A percentile compares a stretch with the other conserved stretches of the same genome.
phyloP scores from a whole-genome alignment of 345 rosid genomes.

The Microcos paniculata region DNA sequence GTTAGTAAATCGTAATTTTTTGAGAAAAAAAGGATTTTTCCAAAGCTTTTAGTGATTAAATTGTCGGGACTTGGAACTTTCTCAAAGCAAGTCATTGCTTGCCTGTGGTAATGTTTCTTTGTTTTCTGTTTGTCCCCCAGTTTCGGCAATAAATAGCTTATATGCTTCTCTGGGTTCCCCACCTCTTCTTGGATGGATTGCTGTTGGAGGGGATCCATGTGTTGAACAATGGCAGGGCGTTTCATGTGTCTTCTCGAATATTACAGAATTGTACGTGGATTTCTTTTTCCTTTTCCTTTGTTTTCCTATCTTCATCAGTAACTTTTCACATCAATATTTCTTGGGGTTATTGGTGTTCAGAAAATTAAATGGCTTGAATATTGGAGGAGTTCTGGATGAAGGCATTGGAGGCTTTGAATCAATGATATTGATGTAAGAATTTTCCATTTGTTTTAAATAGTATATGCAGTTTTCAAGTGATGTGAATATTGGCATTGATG shows the following conservation, averaged over 20 bases:
- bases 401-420: conserved; percentile 57
- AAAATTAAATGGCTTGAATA: conserved; percentile 54
- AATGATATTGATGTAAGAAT: conserved; percentile 68
- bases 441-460: conserved; percentile 1
- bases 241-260: conserved; percentile 68
- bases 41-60: not conserved
- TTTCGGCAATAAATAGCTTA: conserved; percentile 68
- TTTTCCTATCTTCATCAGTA: not conserved
- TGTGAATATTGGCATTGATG: not conserved
- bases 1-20: not conserved
- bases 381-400: conserved; percentile 61
- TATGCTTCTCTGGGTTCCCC: conserved; percentile 62
- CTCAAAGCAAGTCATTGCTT: not conserved
- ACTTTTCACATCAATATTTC: not conserved
- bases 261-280: conserved; percentile 67
- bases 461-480: conserved; percentile 5
- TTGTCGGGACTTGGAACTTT: not conserved
- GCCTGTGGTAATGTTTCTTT: conserved; percentile 4
- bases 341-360: conserved; percentile 44
- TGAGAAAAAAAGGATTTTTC: no score
- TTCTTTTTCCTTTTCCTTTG: conserved; percentile 17
- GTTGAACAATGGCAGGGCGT: conserved; percentile 87
- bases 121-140: conserved; percentile 33
- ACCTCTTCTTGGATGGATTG: conserved; percentile 60
- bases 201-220: conserved; percentile 95